These are phyloP conservation scores for Mychonastes homosphaera DNA, from an alignment of 139 green algal genomes.

Conservation along the genomic window DNA sequence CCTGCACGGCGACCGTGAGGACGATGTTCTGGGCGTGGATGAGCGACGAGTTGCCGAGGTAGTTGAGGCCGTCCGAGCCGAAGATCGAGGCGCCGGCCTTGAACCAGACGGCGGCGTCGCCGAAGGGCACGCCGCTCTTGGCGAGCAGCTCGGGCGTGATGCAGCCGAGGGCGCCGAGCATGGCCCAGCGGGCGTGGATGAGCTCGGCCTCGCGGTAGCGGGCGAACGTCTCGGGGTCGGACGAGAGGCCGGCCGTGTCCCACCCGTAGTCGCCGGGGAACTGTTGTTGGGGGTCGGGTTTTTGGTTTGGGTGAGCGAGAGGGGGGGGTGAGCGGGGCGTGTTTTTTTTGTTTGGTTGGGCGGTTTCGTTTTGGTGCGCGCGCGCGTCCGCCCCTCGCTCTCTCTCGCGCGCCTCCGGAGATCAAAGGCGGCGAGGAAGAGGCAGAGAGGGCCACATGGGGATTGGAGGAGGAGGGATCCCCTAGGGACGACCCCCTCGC, in stretches of 20 bases:
- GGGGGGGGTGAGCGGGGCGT: no score
- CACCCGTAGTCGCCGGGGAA: constrained; percentile 94
- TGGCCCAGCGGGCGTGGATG: constrained; percentile 68
- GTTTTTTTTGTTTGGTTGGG: no score
- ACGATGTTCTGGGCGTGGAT: constrained; percentile 88
- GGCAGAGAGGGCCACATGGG: no score
- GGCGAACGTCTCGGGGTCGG: constrained; percentile 89
- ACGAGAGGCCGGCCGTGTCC: constrained; percentile 92
- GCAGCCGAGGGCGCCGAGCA: constrained; percentile 52
- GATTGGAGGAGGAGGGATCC: no score
- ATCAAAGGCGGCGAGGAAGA: no score
- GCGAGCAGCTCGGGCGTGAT: constrained; percentile 39
- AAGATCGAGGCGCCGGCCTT: constrained; percentile 75
- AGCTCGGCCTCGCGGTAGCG: constrained; percentile 49
- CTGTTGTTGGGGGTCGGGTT: no score
- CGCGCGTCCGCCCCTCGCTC: no score
- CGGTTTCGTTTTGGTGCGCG: no score
- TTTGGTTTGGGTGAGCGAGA: no score
- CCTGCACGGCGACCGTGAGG: constrained; percentile 74
- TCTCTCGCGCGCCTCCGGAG: no score
- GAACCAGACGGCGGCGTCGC: constrained; percentile 75
- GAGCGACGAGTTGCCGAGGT: constrained; percentile 60
- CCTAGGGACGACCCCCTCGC: no score
- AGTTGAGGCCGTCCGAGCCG: constrained; percentile 58
- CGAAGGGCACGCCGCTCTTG: constrained; percentile 41